These are phyloP conservation scores for Pulveroboletus ravenelii DNA, from an alignment of 768 basidiomycete genomes.

Conservation along the genomic window DNA sequence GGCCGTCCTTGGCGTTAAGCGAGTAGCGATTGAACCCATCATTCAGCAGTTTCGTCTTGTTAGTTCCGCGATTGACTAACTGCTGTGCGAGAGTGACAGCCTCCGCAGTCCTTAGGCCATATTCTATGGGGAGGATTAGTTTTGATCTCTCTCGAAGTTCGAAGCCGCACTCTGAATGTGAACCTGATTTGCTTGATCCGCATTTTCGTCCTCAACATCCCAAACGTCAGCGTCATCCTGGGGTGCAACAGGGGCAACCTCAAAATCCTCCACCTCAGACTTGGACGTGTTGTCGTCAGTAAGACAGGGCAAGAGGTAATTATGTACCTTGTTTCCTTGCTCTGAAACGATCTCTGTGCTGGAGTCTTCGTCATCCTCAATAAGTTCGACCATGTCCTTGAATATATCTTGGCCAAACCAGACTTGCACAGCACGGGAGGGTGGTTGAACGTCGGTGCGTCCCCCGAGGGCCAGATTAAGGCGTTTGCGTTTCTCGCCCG, in stretches of 20 bases:
- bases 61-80: conserved; percentile 86
- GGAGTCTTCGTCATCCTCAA: conserved; percentile 25
- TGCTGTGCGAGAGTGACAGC: conserved; percentile 88
- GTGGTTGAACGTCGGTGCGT: conserved; percentile 28
- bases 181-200: conserved; percentile 61
- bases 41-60: conserved; percentile 84
- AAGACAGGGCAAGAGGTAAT: neutral
- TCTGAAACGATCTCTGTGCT: conserved; percentile 24
- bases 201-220: conserved; percentile 75
- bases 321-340: conserved; percentile 25
- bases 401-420: conserved; percentile 98
- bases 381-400: conserved; percentile 42
- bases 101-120: conserved; percentile 82
- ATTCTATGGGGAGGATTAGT: conserved; percentile 42
- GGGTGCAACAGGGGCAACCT: conserved; percentile 62
- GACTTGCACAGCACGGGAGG: conserved; percentile 63
- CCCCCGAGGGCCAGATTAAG: conserved; percentile 36
- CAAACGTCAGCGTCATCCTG: conserved; percentile 63
- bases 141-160: neutral
- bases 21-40: conserved; percentile 96
- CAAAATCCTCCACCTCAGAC: conserved; percentile 50
- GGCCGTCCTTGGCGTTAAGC: conserved; percentile 83
- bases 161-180: conserved; percentile 58
- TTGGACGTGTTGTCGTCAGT: conserved; percentile 19
- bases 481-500: conserved; percentile 42